Evolutionary conservation across 768 basidiomycete genomes (phyloP).

Genomic region (Boletus tylopilopsis): DNA sequence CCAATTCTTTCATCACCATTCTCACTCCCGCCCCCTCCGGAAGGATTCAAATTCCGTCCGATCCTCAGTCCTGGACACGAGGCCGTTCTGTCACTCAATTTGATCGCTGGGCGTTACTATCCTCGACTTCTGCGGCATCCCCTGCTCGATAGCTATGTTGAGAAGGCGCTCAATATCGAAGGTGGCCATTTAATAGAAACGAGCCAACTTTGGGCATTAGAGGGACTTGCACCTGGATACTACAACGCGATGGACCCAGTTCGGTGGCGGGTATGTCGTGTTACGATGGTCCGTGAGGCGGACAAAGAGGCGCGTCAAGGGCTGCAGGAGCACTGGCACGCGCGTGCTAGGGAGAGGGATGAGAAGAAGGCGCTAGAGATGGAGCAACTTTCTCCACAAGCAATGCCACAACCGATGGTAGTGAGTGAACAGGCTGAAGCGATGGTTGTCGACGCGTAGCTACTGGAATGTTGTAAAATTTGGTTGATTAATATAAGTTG

Average conservation of each 20-base stretch:
- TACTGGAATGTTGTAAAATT: not conserved
- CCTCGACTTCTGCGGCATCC: constrained; percentile 67
- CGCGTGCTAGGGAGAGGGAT: constrained; percentile 28
- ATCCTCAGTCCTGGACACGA: constrained; percentile 62
- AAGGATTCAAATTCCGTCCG: constrained; percentile 65
- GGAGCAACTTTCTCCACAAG: constrained; percentile 13
- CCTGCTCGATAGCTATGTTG: constrained; percentile 42
- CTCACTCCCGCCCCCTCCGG: constrained; percentile 60
- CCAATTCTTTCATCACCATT: constrained; percentile 33
- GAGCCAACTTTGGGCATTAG: constrained; percentile 65
- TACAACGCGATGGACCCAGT: constrained; percentile 70
- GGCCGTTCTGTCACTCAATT: constrained; percentile 60
- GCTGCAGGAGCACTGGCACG: constrained; percentile 39
- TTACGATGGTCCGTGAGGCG: constrained; percentile 61
- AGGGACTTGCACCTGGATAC: constrained; percentile 64
- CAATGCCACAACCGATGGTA: not conserved
- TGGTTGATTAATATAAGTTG: not conserved
- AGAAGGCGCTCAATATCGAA: constrained; percentile 36
- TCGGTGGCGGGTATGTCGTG: constrained; percentile 48
- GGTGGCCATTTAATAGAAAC: constrained; percentile 37
- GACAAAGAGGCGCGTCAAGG: constrained; percentile 44
- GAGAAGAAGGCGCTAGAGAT: constrained; percentile 18
- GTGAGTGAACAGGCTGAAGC: constrained; percentile 4
- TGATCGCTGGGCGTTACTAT: constrained; percentile 81
- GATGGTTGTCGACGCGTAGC: constrained; percentile 20